Base-by-base conservation (phyloP, 2,329 filamentous ascomycete species). In the Aspergillus cejpii region DNA sequence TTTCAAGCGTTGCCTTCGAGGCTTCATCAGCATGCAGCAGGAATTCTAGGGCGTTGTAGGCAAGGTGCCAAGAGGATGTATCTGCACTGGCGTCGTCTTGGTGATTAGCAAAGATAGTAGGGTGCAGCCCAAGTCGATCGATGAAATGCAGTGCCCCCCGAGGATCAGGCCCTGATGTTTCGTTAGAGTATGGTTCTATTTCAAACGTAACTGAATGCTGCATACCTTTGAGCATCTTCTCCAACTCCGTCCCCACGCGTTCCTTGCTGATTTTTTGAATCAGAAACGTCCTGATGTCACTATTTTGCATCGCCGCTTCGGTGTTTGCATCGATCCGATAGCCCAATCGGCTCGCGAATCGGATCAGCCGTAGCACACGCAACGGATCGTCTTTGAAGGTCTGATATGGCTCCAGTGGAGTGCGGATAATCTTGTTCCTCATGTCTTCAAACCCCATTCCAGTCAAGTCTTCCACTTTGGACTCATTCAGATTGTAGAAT, bases 311-410 rank as follows among this genome's bases (percentile, higher is more conserved):
- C 19, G 80, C 83, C 33, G 72, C 61, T 58, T 85, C 79, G 0
- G 85, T 83, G 23, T 76, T 73, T 0, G 73, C 63, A 50, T 94
- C 85, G 51, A 98, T 94, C 7, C 67, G 71, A 62, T 95, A 98
- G 37, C 77, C 75, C 6, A 97, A 74, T 15, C 90, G 79, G 58
- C 87, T 94, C 3, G 91, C 87, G 68, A 98, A 97, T 44, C 92
- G 81, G 39, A 98, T 85, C 41, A 97, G 73, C 38, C 91, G 80
- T 49, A 97, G 71, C 3, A 97, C 85, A 14, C 92, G 79, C 19
- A 98, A 72, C 10, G 92, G 92, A 59, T 97, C 91, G 61, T 97
- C 91, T 64, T 83, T 88, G 69, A 98, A 97, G 0, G 91, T 98
- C 62, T 94, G 85, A 41, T 87, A 82, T 19, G 91, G 90, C 41